Evolutionary conservation across 2,329 filamentous ascomycete genomes (phyloP).

Genomic region (Sporothrix humicola): DNA sequence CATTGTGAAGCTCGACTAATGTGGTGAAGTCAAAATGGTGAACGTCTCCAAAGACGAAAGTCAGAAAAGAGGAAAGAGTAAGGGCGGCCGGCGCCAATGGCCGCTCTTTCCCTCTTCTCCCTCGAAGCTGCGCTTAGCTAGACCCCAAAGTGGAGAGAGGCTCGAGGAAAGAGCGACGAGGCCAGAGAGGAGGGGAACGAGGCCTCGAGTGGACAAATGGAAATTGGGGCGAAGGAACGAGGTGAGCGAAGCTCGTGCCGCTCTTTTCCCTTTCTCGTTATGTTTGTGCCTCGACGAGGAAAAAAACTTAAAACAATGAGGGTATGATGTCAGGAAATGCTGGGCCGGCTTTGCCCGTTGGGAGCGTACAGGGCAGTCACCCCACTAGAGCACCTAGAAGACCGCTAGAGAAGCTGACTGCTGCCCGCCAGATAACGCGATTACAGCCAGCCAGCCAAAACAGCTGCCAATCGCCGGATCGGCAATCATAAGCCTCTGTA

Average conservation of each 20-base stretch:
- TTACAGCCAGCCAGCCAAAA: not conserved
- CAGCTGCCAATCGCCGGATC: conserved; percentile 10
- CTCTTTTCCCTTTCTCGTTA: conserved; percentile 9
- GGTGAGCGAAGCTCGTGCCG: conserved; percentile 4
- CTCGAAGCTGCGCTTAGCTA: conserved; percentile 12
- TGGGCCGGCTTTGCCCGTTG: conserved; percentile 29
- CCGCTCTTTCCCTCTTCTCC: conserved; percentile 20
- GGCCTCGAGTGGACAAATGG: conserved; percentile 17
- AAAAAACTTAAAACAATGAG: not conserved
- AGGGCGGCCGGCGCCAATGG: not conserved
- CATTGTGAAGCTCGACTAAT: not conserved
- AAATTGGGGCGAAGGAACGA: not conserved
- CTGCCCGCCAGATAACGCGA: not conserved
- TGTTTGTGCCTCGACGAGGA: too few relatives aligned
- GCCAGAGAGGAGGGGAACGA: conserved; percentile 14
- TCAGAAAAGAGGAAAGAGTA: conserved; percentile 8
- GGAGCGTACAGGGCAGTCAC: conserved; percentile 6
- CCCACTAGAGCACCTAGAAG: not conserved
- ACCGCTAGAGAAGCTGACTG: not conserved
- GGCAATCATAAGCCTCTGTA: not conserved
- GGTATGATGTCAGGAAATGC: conserved; percentile 23
- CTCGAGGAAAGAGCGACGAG: not conserved
- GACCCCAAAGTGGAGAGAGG: conserved; percentile 17
- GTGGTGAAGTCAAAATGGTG: not conserved
- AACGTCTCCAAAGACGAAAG: not conserved